A percentile compares a stretch with the other conserved stretches of the same genome.
phyloP scores from a whole-genome alignment of 2,329 filamentous ascomycete species.

The Epichloe hybrida region DNA sequence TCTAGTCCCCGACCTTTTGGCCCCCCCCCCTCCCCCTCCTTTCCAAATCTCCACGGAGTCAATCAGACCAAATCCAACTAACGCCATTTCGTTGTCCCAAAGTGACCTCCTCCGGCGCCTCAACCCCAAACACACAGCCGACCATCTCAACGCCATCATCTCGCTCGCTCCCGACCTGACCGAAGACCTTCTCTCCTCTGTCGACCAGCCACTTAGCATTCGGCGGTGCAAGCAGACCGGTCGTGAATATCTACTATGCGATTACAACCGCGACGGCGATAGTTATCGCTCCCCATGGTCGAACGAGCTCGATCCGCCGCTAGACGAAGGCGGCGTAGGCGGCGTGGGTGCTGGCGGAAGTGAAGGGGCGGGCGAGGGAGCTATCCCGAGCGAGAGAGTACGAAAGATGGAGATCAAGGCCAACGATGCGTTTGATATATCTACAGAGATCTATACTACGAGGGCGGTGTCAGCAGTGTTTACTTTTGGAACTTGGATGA shows the following conservation, averaged over 20 bases:
- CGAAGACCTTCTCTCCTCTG: slow-evolving; percentile 93
- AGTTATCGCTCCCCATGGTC: slow-evolving; percentile 98
- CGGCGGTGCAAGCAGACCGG: slow-evolving; percentile 77
- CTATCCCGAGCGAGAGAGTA: slow-evolving; percentile 79
- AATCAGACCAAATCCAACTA: background rate
- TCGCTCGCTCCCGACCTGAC: slow-evolving; percentile 79
- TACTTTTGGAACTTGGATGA: slow-evolving; percentile 99
- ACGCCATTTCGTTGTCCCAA: slow-evolving; percentile 1
- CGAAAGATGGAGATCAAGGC: slow-evolving; percentile 87
- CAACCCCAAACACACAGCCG: slow-evolving; percentile 81
- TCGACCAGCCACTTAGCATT: slow-evolving; percentile 85
- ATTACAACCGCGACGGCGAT: slow-evolving; percentile 98
- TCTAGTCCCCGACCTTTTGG: background rate
- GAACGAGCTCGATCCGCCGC: slow-evolving; percentile 91
- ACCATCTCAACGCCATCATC: slow-evolving; percentile 82
- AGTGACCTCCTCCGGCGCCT: slow-evolving; percentile 97
- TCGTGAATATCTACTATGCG: slow-evolving; percentile 93
- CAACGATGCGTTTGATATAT: slow-evolving; percentile 95
- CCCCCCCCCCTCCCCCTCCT: too few relatives aligned
- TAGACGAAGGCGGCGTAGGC: slow-evolving; percentile 49
- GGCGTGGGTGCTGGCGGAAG: slow-evolving; percentile 40
- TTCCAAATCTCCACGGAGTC: background rate
- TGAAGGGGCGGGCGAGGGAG: slow-evolving; percentile 58
- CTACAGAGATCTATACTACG: slow-evolving; percentile 92
- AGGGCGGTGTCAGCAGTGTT: slow-evolving; percentile 88